Conservation (phyloP, 495 filamentous ascomycete species). For the Aspergillus steynii region DNA sequence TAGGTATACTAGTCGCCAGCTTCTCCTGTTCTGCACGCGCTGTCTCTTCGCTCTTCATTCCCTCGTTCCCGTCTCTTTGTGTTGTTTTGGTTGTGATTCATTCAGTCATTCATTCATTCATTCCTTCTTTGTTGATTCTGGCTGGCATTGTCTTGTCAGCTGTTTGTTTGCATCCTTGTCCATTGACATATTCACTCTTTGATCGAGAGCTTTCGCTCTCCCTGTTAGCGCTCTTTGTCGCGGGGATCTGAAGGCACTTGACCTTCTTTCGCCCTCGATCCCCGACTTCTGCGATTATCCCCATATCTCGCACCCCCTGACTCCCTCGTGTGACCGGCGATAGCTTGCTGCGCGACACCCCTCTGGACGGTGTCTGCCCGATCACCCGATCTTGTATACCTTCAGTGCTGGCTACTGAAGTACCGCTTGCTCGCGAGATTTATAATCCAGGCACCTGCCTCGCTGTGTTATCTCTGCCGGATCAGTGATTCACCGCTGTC, state of each 20-base stretch:
- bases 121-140: conserved; percentile 7
- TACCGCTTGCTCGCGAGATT: conserved; percentile 14
- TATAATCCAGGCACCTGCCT: conserved; percentile 10
- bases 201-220: not conserved
- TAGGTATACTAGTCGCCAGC: too few species aligned
- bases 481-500: conserved; percentile 29
- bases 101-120: conserved; percentile 14
- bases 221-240: not conserved
- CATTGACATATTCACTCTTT: conserved; percentile 4
- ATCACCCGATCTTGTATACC: conserved; percentile 17
- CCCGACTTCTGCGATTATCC: not conserved
- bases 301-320: conserved; percentile 5
- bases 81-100: conserved; percentile 10
- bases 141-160: not conserved
- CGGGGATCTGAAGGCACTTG: not conserved
- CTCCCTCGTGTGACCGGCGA: conserved; percentile 17
- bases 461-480: conserved; percentile 34
- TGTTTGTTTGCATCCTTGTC: not conserved
- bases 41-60: conserved; percentile 9
- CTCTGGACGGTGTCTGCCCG: not conserved
- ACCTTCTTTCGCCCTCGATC: not conserved
- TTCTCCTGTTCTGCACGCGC: too few species aligned
- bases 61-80: conserved; percentile 8
- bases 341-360: not conserved
- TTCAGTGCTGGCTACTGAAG: conserved; percentile 42